Evolutionary conservation across 768 basidiomycete genomes (phyloP), one percentile per base, ranked within the genome.

Genomic region (Tubosaeta sp.): DNA sequence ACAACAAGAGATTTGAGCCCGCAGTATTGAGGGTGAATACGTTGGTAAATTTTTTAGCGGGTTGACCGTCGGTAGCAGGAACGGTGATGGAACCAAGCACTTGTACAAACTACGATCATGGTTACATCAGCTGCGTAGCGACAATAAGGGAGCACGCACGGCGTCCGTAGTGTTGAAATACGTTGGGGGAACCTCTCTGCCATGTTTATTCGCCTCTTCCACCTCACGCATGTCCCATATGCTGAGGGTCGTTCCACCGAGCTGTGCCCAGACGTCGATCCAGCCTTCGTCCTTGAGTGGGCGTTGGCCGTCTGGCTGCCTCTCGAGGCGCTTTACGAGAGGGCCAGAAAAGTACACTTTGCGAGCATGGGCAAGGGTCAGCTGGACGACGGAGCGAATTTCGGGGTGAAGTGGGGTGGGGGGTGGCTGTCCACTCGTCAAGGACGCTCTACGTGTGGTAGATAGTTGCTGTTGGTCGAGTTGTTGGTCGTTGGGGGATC

Each of bases 11-110:
- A 66, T 98, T 97, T 29, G 85, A 85, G 19, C 95, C 95, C 1
- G 95, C 95, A 6, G 91, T 95, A 66, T 95, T 99, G 59, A 99
- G 76, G 0, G 91, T 91, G 52, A 97, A 79, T 48, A 97, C 87
- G 64, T 91, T 89, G 0, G 75, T 75, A 59, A 83, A 88, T 57
- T 82, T 80, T 63, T 80, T 78, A 0, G 77, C 59, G 1, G 86
- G 82, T 1, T 72, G 57, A 11, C 67, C 74, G 1, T 74, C 65
- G 0, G 79, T 77, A 7, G 80, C 73, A 1, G 85, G 85, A 17
- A 82, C 74, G 0, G 86, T 86, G 13, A 91, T 77, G 0, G 86
- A 80, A 16, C 88, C 89, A 6, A 91, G 69, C 31, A 91, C 88
- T 62, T 87, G 83, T 2, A 91, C 80, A 54, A 91, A 91, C 88